These are phyloP conservation scores for Filobasidium wieringae DNA, from an alignment of 768 basidiomycete species.

Conservation along the genomic window DNA sequence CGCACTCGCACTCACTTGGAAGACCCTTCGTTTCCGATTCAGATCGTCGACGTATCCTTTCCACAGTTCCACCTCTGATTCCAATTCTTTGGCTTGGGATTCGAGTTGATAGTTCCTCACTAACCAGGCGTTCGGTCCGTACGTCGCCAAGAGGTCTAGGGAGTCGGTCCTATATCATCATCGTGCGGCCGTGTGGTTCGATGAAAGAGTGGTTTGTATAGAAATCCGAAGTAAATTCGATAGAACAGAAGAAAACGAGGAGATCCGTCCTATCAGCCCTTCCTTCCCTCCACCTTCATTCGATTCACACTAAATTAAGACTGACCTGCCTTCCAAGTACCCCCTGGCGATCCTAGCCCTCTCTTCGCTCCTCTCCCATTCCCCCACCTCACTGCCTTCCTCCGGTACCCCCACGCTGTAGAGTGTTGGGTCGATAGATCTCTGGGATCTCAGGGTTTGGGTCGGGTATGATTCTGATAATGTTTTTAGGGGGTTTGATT, in stretches of 20 bases:
- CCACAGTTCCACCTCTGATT: constrained; percentile 18
- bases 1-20: constrained; percentile 50
- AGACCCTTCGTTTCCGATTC: constrained; percentile 78
- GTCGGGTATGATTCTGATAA: constrained; percentile 23
- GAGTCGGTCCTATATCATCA: constrained; percentile 57
- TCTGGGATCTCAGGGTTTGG: constrained; percentile 10
- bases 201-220: neutral
- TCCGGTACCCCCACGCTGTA: constrained; percentile 17
- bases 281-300: too few relatives aligned
- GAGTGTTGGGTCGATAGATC: constrained; percentile 32
- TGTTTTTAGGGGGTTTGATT: constrained; percentile 20
- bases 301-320: neutral
- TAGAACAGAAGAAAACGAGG: neutral
- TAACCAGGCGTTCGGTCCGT: constrained; percentile 82
- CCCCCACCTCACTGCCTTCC: constrained; percentile 19
- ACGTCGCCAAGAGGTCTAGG: constrained; percentile 65
- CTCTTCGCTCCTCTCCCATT: constrained; percentile 26
- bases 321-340: constrained; percentile 34
- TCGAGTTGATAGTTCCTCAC: constrained; percentile 83
- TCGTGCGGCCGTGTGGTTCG: neutral
- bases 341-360: constrained; percentile 29
- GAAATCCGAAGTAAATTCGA: neutral
- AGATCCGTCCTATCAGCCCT: neutral
- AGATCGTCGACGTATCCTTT: constrained; percentile 69
- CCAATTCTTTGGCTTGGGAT: constrained; percentile 59